Percentiles rank a stretch among this genome's conserved stretches.
These are phyloP conservation scores for Aspergillus spinulosporus DNA, from an alignment of 2,329 filamentous ascomycete genomes.

Conservation along the genomic window DNA sequence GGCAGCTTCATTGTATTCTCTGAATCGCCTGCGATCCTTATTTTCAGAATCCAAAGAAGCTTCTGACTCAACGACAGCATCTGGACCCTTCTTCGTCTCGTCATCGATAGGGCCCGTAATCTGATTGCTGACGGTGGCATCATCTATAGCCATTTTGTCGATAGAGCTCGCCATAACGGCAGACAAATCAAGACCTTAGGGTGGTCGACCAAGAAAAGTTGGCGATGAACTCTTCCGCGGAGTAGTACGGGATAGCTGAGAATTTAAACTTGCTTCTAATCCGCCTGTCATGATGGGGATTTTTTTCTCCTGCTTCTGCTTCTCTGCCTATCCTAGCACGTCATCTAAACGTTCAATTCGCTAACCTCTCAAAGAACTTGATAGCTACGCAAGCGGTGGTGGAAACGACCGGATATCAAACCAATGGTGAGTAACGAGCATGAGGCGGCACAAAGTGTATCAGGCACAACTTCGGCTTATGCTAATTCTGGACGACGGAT, in stretches of 20 bases:
- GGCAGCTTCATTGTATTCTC: constrained; percentile 25
- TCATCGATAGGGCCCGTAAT: constrained; percentile 10
- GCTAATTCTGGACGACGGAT: constrained; percentile 2
- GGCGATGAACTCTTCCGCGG: background rate
- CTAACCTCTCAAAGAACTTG: constrained; percentile 3
- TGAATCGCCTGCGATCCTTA: constrained; percentile 10
- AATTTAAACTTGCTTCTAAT: constrained; percentile 10
- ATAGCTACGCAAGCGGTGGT: background rate
- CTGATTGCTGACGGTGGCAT: constrained; percentile 14
- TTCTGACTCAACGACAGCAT: constrained; percentile 13
- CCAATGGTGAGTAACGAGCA: background rate
- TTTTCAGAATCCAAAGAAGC: constrained; percentile 17
- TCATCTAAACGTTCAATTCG: constrained; percentile 15
- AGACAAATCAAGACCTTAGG: constrained; percentile 2
- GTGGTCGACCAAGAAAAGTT: constrained; percentile 1
- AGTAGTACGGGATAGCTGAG: background rate
- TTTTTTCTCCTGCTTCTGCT: background rate
- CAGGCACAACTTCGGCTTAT: background rate
- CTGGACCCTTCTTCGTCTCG: constrained; percentile 17
- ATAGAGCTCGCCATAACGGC: constrained; percentile 5
- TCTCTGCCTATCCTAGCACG: constrained; percentile 18
- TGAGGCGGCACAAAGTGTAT: background rate
- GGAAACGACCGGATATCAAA: background rate
- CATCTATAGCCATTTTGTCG: constrained; percentile 21
- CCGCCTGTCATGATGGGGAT: background rate